phyloP scores from a whole-genome alignment of 345 rosid species.

The Kernera saxatilis region DNA sequence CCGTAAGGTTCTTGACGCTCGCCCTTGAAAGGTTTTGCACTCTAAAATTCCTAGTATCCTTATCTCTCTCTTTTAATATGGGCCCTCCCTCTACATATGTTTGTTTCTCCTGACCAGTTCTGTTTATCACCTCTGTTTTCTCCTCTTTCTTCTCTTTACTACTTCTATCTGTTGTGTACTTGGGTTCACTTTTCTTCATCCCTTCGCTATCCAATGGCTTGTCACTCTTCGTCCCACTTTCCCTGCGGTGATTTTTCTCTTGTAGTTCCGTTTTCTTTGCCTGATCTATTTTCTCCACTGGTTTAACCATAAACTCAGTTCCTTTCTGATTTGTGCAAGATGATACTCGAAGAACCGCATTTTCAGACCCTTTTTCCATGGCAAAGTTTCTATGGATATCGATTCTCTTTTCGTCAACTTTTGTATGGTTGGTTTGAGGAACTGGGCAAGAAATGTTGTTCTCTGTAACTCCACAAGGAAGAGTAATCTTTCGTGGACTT shows the following conservation, averaged over 20 bases:
- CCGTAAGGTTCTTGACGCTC: constrained; percentile 8
- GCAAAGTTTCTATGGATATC: constrained; percentile 24
- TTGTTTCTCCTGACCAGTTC: constrained; percentile 32
- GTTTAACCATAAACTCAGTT: constrained; percentile 28
- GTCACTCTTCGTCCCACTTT: constrained; percentile 26
- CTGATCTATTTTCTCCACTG: constrained; percentile 38
- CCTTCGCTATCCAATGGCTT: constrained; percentile 33
- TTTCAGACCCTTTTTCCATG: constrained; percentile 25
- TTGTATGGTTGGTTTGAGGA: constrained; percentile 26
- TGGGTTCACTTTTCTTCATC: constrained; percentile 38
- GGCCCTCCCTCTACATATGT: constrained; percentile 29
- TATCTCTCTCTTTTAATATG: constrained; percentile 18
- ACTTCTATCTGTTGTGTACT: constrained; percentile 30
- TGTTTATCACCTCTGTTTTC: constrained; percentile 27
- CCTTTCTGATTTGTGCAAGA: constrained; percentile 35
- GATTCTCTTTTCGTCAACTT: constrained; percentile 31
- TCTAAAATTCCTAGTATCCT: constrained; percentile 7
- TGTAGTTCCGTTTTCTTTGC: constrained; percentile 34
- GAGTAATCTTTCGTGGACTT: constrained; percentile 15
- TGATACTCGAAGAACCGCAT: constrained; percentile 20
- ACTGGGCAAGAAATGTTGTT: background rate
- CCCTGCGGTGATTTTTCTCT: constrained; percentile 36
- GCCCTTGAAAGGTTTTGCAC: background rate
- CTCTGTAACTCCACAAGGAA: constrained; percentile 25
- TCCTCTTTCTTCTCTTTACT: constrained; percentile 42